These are phyloP conservation scores for Citrus inodora DNA, from an alignment of 345 rosid genomes.

Conservation along the genomic window DNA sequence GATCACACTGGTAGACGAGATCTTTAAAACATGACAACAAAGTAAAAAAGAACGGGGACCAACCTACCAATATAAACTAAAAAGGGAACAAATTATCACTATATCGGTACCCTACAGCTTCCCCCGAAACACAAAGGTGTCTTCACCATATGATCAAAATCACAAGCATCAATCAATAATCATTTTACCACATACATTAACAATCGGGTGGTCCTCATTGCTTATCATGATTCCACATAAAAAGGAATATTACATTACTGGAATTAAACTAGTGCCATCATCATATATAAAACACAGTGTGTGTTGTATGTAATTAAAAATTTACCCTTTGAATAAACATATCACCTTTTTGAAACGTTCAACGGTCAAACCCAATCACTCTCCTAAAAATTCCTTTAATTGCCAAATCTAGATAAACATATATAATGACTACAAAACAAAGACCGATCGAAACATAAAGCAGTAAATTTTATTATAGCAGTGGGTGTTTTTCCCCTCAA, in stretches of 20 bases:
- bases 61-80: slow-evolving; percentile 9
- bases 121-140: not conserved
- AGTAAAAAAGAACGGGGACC: slow-evolving; percentile 11
- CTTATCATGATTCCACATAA: not conserved
- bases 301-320: not conserved
- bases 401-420: not conserved
- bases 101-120: not conserved
- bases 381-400: not conserved
- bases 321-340: not conserved
- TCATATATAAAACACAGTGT: not conserved
- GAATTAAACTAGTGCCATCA: not conserved
- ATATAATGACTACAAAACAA: not conserved
- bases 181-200: slow-evolving; percentile 1
- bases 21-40: slow-evolving; percentile 8
- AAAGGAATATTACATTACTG: not conserved
- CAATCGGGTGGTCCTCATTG: slow-evolving; percentile 3
- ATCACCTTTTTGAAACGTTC: not conserved
- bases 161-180: slow-evolving; percentile 12
- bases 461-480: no score
- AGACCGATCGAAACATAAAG: no score
- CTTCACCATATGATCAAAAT: slow-evolving; percentile 1
- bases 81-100: slow-evolving; percentile 7
- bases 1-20: not conserved
- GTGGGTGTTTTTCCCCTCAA: not conserved
- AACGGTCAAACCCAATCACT: not conserved